Evolutionary conservation across 345 rosid genomes (phyloP).

Genomic region (Zanthoxylum bungeanum): DNA sequence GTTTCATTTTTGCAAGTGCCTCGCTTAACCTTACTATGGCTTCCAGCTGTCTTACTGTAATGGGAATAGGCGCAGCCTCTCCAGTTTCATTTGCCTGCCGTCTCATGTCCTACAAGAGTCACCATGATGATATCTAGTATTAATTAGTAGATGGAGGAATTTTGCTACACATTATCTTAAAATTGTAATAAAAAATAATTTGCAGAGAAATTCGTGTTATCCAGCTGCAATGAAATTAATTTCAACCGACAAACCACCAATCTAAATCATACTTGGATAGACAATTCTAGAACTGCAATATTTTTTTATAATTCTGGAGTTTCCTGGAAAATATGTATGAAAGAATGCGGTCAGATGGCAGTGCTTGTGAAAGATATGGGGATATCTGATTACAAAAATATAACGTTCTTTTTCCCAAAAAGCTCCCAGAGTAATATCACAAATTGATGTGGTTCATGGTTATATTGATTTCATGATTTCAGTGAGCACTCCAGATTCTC

Average conservation of each 20-base stretch:
- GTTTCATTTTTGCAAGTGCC: constrained; percentile 91
- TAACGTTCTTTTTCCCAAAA: not conserved
- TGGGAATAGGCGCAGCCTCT: constrained; percentile 80
- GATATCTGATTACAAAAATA: not conserved
- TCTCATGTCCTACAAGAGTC: constrained; percentile 69
- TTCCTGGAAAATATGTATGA: not conserved
- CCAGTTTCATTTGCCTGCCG: constrained; percentile 94
- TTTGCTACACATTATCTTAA: not conserved
- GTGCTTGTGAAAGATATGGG: not conserved
- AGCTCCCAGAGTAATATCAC: not conserved
- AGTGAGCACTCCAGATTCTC: not conserved
- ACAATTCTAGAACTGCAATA: not conserved
- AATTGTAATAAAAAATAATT: not conserved
- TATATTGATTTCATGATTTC: too few species aligned
- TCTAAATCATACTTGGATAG: too few species aligned
- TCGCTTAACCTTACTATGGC: constrained; percentile 90
- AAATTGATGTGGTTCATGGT: not conserved
- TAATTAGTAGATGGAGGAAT: not conserved
- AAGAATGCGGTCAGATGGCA: not conserved
- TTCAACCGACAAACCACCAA: not conserved
- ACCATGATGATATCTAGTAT: constrained; percentile 4
- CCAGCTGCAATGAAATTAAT: not conserved
- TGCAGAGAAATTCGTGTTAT: not conserved
- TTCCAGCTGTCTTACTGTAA: constrained; percentile 95
- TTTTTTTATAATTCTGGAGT: not conserved